Conservation (phyloP, 257 asterid species). For the Solanum sitiens region DNA sequence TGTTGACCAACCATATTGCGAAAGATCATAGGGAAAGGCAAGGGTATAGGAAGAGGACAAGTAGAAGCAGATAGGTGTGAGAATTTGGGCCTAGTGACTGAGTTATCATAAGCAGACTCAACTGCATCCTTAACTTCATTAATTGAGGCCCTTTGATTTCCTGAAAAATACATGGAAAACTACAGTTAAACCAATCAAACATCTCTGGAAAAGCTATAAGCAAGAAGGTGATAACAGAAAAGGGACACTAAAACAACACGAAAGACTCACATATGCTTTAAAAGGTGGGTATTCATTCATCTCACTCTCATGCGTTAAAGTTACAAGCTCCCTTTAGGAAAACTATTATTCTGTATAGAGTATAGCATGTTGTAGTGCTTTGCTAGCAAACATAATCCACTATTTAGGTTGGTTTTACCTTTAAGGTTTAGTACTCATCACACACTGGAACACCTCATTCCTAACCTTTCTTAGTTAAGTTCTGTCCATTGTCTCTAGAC, state of each 20-base stretch:
- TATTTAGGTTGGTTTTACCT: neutral
- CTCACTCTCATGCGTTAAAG: neutral
- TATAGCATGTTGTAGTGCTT: neutral
- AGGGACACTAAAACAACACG: neutral
- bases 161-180: slow-evolving; percentile 17
- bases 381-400: neutral
- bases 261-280: neutral
- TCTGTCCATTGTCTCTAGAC: neutral
- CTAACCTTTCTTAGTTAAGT: neutral
- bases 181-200: neutral
- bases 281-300: neutral
- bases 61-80: slow-evolving; percentile 62
- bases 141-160: slow-evolving; percentile 46
- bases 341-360: neutral
- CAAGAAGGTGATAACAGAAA: neutral
- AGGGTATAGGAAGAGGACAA: slow-evolving; percentile 84
- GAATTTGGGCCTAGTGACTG: slow-evolving; percentile 49
- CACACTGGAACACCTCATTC: neutral
- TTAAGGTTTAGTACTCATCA: neutral
- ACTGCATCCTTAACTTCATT: slow-evolving; percentile 61
- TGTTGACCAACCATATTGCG: slow-evolving; percentile 43
- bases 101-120: slow-evolving; percentile 35
- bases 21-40: slow-evolving; percentile 83
- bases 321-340: neutral
- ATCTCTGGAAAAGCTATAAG: neutral